Conservation (phyloP, 1,284 basidiomycete genomes). For the Malassezia arunalokei region DNA sequence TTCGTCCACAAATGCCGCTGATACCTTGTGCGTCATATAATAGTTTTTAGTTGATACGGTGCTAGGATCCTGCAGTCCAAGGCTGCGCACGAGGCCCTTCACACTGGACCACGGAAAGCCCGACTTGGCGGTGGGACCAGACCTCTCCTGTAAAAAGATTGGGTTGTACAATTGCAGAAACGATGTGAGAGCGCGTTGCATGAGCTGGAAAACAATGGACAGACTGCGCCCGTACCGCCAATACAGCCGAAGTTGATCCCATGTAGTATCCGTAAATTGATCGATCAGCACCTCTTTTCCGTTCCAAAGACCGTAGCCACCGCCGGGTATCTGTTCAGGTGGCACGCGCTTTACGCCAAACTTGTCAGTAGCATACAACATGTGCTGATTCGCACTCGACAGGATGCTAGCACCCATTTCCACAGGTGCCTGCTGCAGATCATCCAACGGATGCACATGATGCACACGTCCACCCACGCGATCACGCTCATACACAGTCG, state of each 20-base stretch:
- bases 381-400: conserved; percentile 65
- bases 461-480: conserved; percentile 75
- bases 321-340: conserved; percentile 12
- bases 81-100: conserved; percentile 51
- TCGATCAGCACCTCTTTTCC: conserved; percentile 50
- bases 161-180: conserved; percentile 57
- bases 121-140: neutral
- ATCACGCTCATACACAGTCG: conserved; percentile 69
- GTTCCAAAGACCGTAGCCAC: conserved; percentile 58
- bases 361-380: conserved; percentile 22
- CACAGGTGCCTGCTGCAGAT: conserved; percentile 53
- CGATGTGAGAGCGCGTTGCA: conserved; percentile 29
- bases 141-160: conserved; percentile 48
- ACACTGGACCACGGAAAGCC: conserved; percentile 55
- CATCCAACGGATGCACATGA: conserved; percentile 62
- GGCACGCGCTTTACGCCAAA: conserved; percentile 15
- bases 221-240: conserved; percentile 67
- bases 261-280: conserved; percentile 31
- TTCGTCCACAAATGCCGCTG: conserved; percentile 53
- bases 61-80: conserved; percentile 51
- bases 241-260: conserved; percentile 35
- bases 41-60: conserved; percentile 37
- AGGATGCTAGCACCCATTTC: conserved; percentile 83
- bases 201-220: neutral
- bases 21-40: conserved; percentile 21